phyloP scores from a whole-genome alignment of 768 basidiomycete genomes.

The Mycena belliarum region DNA sequence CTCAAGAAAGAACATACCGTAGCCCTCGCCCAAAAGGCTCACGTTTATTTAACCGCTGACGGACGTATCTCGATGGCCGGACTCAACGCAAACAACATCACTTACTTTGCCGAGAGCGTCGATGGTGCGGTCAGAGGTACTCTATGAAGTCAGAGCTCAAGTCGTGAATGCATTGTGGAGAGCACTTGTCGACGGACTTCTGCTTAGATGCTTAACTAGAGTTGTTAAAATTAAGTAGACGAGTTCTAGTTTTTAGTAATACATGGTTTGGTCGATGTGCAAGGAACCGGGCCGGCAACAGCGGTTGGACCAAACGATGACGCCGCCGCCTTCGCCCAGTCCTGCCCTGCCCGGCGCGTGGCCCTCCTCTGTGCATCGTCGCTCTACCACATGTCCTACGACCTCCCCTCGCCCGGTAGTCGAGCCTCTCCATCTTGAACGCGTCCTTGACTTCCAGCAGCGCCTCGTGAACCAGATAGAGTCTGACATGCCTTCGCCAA shows the following conservation, averaged over 20 bases:
- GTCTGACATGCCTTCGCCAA: slow-evolving; percentile 3
- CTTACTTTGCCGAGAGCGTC: slow-evolving; percentile 88
- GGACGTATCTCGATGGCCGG: slow-evolving; percentile 96
- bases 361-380: slow-evolving; percentile 32
- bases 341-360: slow-evolving; percentile 46
- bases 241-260: too few species aligned
- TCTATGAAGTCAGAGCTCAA: slow-evolving; percentile 44
- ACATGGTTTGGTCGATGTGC: too few species aligned
- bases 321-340: slow-evolving; percentile 30
- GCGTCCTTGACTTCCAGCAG: slow-evolving; percentile 30
- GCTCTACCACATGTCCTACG: slow-evolving; percentile 25
- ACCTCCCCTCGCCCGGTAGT: slow-evolving; percentile 8
- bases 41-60: slow-evolving; percentile 93
- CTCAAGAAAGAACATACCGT: slow-evolving; percentile 78
- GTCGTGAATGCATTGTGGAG: neutral
- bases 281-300: too few species aligned
- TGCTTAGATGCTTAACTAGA: slow-evolving; percentile 10
- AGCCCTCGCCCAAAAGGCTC: slow-evolving; percentile 81
- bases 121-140: slow-evolving; percentile 79
- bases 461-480: slow-evolving; percentile 24
- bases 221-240: too few species aligned
- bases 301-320: slow-evolving; percentile 5
- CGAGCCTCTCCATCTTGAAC: slow-evolving; percentile 27
- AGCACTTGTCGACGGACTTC: neutral
- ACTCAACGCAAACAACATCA: slow-evolving; percentile 79